phyloP scores from a whole-genome alignment of 768 basidiomycete genomes.

The Leucosporidium creatinivorum region DNA sequence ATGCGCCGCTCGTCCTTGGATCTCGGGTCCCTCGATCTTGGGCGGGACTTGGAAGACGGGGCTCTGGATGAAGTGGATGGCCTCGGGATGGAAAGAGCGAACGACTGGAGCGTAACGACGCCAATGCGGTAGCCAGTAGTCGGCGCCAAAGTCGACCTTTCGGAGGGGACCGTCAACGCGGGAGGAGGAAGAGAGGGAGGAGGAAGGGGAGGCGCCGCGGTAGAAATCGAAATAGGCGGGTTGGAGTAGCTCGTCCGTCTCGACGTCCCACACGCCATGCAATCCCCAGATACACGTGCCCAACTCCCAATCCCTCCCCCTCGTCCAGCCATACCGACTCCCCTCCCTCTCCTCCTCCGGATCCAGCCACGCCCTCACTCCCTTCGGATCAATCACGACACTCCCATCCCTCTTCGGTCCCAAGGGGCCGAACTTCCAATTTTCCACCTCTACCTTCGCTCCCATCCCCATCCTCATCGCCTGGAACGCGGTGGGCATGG shows the following conservation, averaged over 20 bases:
- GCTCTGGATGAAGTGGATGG: slow-evolving; percentile 83
- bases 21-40: slow-evolving; percentile 39
- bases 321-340: slow-evolving; percentile 76
- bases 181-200: background rate
- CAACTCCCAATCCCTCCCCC: slow-evolving; percentile 61
- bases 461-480: slow-evolving; percentile 84
- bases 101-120: slow-evolving; percentile 54
- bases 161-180: slow-evolving; percentile 30
- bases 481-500: slow-evolving; percentile 76
- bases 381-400: slow-evolving; percentile 78
- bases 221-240: slow-evolving; percentile 67
- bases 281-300: slow-evolving; percentile 80
- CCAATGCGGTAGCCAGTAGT: slow-evolving; percentile 75
- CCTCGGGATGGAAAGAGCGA: slow-evolving; percentile 62
- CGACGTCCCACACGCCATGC: slow-evolving; percentile 78
- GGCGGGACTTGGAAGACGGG: slow-evolving; percentile 84
- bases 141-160: slow-evolving; percentile 58
- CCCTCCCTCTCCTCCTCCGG: slow-evolving; percentile 43
- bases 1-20: slow-evolving; percentile 62
- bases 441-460: slow-evolving; percentile 66
- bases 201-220: slow-evolving; percentile 37
- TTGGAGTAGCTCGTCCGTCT: slow-evolving; percentile 57
- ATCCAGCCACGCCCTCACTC: slow-evolving; percentile 67
- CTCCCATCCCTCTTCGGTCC: slow-evolving; percentile 68
- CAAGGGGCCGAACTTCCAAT: slow-evolving; percentile 68